These are phyloP conservation scores for Priceomyces medius DNA, from an alignment of 805 yeast genomes.

Conservation along the genomic window DNA sequence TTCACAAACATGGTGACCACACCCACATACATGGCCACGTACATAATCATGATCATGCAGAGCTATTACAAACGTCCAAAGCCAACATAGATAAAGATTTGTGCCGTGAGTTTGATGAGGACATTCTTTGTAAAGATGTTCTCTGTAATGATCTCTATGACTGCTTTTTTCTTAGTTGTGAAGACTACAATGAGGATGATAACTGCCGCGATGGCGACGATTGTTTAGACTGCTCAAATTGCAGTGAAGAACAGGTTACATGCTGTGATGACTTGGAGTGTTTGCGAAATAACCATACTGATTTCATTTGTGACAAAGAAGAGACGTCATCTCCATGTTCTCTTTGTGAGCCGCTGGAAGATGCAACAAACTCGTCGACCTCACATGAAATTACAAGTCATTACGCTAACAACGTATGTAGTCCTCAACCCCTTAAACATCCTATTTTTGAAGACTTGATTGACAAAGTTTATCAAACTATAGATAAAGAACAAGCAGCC, in stretches of 20 bases:
- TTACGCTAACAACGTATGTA: constrained; percentile 26
- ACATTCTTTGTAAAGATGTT: constrained; percentile 37
- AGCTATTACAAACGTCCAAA: constrained; percentile 7
- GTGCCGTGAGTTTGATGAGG: constrained; percentile 32
- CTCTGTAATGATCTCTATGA: constrained; percentile 45
- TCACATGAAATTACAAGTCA: background rate
- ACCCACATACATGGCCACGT: constrained; percentile 70
- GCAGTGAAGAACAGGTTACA: constrained; percentile 2
- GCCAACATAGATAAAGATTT: constrained; percentile 2
- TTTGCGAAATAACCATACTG: background rate
- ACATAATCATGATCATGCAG: constrained; percentile 46
- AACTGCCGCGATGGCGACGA: constrained; percentile 8
- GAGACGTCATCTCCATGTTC: background rate
- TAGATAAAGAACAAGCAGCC: constrained; percentile 14
- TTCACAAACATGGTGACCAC: constrained; percentile 59
- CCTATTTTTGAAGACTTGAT: constrained; percentile 41
- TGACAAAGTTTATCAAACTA: constrained; percentile 32
- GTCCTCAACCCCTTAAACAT: constrained; percentile 26
- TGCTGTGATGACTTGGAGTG: constrained; percentile 12
- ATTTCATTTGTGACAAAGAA: constrained; percentile 2
- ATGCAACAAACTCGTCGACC: background rate
- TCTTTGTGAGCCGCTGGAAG: background rate
- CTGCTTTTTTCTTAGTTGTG: constrained; percentile 40
- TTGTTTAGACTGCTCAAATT: constrained; percentile 2
- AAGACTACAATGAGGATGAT: constrained; percentile 15